Percentiles rank a stretch among this genome's conserved stretches.
phyloP scores from a whole-genome alignment of 768 basidiomycete genomes.

The Tricholomella constricta region DNA sequence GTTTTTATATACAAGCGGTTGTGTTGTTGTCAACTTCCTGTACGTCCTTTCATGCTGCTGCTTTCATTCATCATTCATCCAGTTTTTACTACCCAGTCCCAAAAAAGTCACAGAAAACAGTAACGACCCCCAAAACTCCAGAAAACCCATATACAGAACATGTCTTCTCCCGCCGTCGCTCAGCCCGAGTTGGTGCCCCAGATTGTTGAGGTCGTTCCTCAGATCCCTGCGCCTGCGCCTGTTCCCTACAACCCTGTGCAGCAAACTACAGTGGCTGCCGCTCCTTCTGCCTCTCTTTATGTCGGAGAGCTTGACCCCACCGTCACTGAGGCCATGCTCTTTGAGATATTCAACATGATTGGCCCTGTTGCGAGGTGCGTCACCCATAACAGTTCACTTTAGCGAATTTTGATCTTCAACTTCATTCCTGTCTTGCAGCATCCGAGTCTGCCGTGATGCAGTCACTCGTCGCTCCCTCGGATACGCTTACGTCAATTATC shows the following conservation, averaged over 20 bases:
- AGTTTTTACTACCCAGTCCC: slow-evolving; percentile 39
- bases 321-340: slow-evolving; percentile 99
- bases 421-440: slow-evolving; percentile 47
- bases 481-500: slow-evolving; percentile 99
- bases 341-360: slow-evolving; percentile 99
- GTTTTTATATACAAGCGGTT: slow-evolving; percentile 71
- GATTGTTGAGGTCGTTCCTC: slow-evolving; percentile 46
- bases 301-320: slow-evolving; percentile 98
- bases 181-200: slow-evolving; percentile 55
- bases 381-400: neutral
- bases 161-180: slow-evolving; percentile 60
- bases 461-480: slow-evolving; percentile 99
- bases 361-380: slow-evolving; percentile 94
- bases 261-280: slow-evolving; percentile 54
- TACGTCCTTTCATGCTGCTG: slow-evolving; percentile 36
- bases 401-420: neutral
- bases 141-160: slow-evolving; percentile 46
- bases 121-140: slow-evolving; percentile 73
- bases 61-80: slow-evolving; percentile 15
- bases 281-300: slow-evolving; percentile 92
- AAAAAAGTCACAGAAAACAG: slow-evolving; percentile 83
- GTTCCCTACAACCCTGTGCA: slow-evolving; percentile 63
- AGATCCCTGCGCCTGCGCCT: slow-evolving; percentile 38
- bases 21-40: slow-evolving; percentile 69
- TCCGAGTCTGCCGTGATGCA: slow-evolving; percentile 99